Base-by-base conservation (phyloP, 176 grass and related monocot species). In the Eremochloa ophiuroides region DNA sequence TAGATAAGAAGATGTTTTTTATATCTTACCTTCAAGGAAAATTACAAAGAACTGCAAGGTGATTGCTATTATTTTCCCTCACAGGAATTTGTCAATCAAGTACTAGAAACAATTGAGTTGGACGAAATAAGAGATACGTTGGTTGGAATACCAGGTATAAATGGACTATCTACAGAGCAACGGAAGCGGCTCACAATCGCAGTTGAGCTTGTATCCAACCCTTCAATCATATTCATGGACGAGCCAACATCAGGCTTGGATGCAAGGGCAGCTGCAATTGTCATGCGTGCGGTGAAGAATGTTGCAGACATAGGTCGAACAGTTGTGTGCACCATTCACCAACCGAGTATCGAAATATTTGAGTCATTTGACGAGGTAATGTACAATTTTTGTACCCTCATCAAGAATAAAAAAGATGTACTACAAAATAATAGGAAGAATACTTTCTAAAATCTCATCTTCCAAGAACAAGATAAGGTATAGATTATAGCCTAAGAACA, bases 231-330 rank as follows among this genome's bases (percentile, higher is more conserved):
- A 77, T 94, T 94, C 77, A 88, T 94, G 92, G 92, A 94, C 70
- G 92, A 94, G 39, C 88, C 91, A 46, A 93, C 91, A 59, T 93
- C 88, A 51, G 82, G 88, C 6, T 42, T 93, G 41, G 91, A 93
- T 68, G 91, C 85, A 64, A 81, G 88, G 60, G 88, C 88, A 16
- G 85, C 88, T 34, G 91, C 91, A 30, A 88, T 93, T 44, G 91
- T 87, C 50, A 93, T 93, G 91, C 87, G 87, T 85, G 91, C 87
- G 69, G 82, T 90, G n/a, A 93, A 90, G 86, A 93, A 87, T 31
- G 87, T 93, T 64, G 84, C 87, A 69, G 67, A 89, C 22, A 93
- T 87, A 61, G 87, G 91, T 63, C 68, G 91, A 69, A 93, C 87
- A 55, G 84, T 93, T 53, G 87, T 89, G 6, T 93, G 91, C 78